Percentiles rank a stretch among this genome's conserved stretches.
These are phyloP conservation scores for Holtermanniella nyarrowii DNA, from an alignment of 768 basidiomycete species.

Conservation along the genomic window DNA sequence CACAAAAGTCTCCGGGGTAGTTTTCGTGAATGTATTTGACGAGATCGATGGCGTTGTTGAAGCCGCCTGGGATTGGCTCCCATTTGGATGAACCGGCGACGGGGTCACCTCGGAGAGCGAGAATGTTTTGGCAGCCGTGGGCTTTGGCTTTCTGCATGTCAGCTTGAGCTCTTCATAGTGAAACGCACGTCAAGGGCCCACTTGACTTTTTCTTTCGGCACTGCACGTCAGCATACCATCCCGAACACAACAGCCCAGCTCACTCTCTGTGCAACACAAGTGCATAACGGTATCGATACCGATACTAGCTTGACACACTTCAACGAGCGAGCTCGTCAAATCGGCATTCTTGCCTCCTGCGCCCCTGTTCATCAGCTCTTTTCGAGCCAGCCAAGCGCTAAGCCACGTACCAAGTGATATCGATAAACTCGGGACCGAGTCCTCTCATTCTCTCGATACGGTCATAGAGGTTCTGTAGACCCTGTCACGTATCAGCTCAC, in stretches of 20 bases:
- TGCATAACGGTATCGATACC: slow-evolving; percentile 98
- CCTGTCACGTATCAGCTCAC: slow-evolving; percentile 44
- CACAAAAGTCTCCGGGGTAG: slow-evolving; percentile 89
- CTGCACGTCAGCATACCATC: slow-evolving; percentile 6
- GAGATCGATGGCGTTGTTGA: slow-evolving; percentile 81
- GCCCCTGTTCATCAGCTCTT: slow-evolving; percentile 53
- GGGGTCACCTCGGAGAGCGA: slow-evolving; percentile 88
- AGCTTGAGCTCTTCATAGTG: slow-evolving; percentile 6
- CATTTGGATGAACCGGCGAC: slow-evolving; percentile 79
- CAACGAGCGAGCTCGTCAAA: slow-evolving; percentile 83
- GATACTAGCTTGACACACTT: slow-evolving; percentile 82
- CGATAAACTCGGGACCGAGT: slow-evolving; percentile 92
- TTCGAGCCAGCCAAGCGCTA: not conserved
- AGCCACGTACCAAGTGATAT: slow-evolving; percentile 72
- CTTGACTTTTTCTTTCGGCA: slow-evolving; percentile 93
- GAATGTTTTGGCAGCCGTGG: slow-evolving; percentile 81
- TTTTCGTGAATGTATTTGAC: slow-evolving; percentile 71
- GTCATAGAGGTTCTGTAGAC: slow-evolving; percentile 89
- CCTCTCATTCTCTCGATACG: slow-evolving; percentile 97
- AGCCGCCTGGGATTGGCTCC: slow-evolving; percentile 85
- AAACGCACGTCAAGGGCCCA: slow-evolving; percentile 67
- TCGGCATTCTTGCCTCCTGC: slow-evolving; percentile 93
- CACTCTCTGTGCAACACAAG: slow-evolving; percentile 86
- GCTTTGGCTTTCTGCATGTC: slow-evolving; percentile 66
- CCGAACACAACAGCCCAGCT: too few species aligned